phyloP scores from a whole-genome alignment of 257 asterid species.

The Solanum paucissectum region DNA sequence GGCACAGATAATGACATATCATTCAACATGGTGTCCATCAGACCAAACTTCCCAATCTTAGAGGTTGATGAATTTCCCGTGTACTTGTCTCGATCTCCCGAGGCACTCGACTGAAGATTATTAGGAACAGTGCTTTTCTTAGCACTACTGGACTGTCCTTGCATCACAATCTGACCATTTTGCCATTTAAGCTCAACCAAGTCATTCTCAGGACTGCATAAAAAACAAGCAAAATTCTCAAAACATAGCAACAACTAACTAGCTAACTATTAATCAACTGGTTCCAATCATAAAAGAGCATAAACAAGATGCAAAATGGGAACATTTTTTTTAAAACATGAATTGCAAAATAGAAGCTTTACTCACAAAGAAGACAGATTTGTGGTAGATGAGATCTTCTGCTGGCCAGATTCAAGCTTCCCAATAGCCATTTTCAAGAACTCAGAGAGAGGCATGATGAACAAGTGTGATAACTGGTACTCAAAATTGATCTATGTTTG shows the following conservation, averaged over 20 bases:
- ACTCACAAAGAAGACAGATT: constrained; percentile 40
- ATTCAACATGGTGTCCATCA: constrained; percentile 27
- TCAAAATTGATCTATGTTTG: not conserved
- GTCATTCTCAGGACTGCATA: constrained; percentile 46
- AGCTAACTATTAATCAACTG: not conserved
- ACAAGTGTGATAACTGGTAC: not conserved
- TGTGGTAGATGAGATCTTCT: constrained; percentile 10
- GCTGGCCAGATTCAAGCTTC: constrained; percentile 45
- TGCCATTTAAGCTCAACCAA: constrained; percentile 76
- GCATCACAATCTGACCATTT: constrained; percentile 72
- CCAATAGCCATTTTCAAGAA: constrained; percentile 62
- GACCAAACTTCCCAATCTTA: constrained; percentile 39
- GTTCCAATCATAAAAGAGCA: not conserved
- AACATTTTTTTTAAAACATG: not conserved
- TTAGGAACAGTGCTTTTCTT: constrained; percentile 18
- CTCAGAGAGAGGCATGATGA: constrained; percentile 79
- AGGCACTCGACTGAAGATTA: constrained; percentile 7
- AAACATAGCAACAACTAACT: not conserved
- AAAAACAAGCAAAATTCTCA: not conserved
- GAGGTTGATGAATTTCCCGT: constrained; percentile 15
- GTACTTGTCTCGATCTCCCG: constrained; percentile 24
- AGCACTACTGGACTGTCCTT: constrained; percentile 52
- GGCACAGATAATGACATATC: constrained; percentile 48
- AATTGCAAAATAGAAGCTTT: not conserved
- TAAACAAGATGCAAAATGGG: not conserved